Evolutionary conservation across 1,284 basidiomycete genomes (phyloP).

Genomic region (Athelia psychrophila): DNA sequence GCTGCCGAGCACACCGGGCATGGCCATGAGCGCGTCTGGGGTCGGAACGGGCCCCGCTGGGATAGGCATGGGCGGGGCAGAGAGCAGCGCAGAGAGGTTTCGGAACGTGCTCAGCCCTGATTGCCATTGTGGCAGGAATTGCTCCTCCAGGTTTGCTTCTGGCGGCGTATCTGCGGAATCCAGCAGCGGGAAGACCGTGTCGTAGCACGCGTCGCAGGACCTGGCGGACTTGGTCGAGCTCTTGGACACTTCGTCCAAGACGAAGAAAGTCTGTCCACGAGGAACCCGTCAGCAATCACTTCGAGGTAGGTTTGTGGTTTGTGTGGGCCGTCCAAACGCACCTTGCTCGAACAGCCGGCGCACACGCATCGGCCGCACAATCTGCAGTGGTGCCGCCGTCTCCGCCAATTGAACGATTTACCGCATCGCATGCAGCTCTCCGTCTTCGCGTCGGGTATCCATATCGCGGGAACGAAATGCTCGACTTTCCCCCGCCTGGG

Average conservation of each 20-base stretch:
- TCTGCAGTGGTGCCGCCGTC: slow-evolving; percentile 87
- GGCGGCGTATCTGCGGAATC: slow-evolving; percentile 26
- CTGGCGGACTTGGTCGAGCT: slow-evolving; percentile 62
- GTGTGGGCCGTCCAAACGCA: slow-evolving; percentile 34
- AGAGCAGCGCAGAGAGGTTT: too few species aligned
- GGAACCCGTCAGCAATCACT: background rate
- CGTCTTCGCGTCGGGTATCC: slow-evolving; percentile 86
- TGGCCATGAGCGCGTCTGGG: slow-evolving; percentile 36
- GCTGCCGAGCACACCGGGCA: slow-evolving; percentile 31
- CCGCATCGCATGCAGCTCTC: slow-evolving; percentile 83
- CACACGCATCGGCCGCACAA: slow-evolving; percentile 89
- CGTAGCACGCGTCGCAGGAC: slow-evolving; percentile 84
- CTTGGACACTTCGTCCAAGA: slow-evolving; percentile 47
- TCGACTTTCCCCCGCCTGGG: slow-evolving; percentile 64
- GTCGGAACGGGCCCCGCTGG: slow-evolving; percentile 19
- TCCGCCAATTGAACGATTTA: slow-evolving; percentile 74
- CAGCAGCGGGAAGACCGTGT: slow-evolving; percentile 77
- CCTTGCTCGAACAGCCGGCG: slow-evolving; percentile 76
- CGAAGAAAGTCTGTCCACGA: slow-evolving; percentile 67
- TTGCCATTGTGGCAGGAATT: slow-evolving; percentile 52
- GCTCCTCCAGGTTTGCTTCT: slow-evolving; percentile 10
- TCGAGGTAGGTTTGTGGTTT: background rate
- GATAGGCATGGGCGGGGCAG: slow-evolving; percentile 30
- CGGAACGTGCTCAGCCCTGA: slow-evolving; percentile 16
- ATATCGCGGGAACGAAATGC: slow-evolving; percentile 88